Base-by-base conservation (phyloP, 495 filamentous ascomycete genomes). In the Penicillium cataractarum region DNA sequence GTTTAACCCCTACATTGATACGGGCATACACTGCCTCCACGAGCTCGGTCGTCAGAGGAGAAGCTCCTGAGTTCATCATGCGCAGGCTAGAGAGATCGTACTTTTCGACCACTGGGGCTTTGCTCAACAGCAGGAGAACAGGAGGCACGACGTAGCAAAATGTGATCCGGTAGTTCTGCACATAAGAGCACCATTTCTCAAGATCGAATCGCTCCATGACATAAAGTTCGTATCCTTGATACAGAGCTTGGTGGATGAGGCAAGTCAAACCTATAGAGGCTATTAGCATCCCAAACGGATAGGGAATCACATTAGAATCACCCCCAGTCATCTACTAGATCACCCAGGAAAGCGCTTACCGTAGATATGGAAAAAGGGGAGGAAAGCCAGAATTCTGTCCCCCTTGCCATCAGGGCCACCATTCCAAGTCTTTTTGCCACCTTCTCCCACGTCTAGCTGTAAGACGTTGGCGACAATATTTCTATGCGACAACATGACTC, bases 301-400 rank as follows among this genome's bases (percentile, higher is more conserved):
- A n/a, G n/a, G n/a, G n/a, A n/a, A n/a, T n/a, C n/a, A n/a, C n/a
- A n/a, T n/a, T n/a, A n/a, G n/a, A n/a, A n/a, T n/a, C n/a, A n/a
- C n/a, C n/a, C n/a, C n/a, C n/a, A n/a, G n/a, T n/a, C n/a, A n/a
- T n/a, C n/a, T n/a, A n/a, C n/a, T n/a, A n/a, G n/a, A n/a, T n/a
- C n/a, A n/a, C n/a, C n/a, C n/a, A n/a, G n/a, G n/a, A n/a, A n/a
- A n/a, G n/a, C n/a, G n/a, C 32, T 32, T 71, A 84, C 90, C 91
- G 67, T 97, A 98, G 61, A 97, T 95, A 74, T 98, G 94, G 76
- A 92, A 97, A 71, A 99, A 97, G 0, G 95, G 95, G 40, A 97
- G 76, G 60, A 97, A 89, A 2, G 89, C 92, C 42, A 97, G 68
- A 21, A 95, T 71, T 21, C 80, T 85, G 67, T 96, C 92, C 2